Conservation (phyloP, 2,329 filamentous ascomycete species). For the Stemphylium lycopersici region DNA sequence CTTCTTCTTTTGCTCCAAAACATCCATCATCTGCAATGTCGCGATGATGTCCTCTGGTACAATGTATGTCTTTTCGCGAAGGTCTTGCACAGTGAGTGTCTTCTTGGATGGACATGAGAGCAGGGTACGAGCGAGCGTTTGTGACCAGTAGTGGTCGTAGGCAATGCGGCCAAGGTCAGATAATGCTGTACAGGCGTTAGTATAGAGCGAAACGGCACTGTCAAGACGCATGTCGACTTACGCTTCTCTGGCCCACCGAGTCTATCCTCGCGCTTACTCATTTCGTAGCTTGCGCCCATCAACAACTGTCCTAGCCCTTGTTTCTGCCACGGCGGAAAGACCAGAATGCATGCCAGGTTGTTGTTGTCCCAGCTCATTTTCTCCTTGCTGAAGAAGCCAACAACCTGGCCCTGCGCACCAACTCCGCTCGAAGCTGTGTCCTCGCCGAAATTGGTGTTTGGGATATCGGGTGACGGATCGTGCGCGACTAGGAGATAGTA, state of each 20-base stretch:
- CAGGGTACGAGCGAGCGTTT: slow-evolving; percentile 76
- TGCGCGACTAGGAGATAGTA: slow-evolving; percentile 91
- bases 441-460: slow-evolving; percentile 34
- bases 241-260: slow-evolving; percentile 92
- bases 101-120: slow-evolving; percentile 55
- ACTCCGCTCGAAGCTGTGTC: neutral
- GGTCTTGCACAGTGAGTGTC: slow-evolving; percentile 69
- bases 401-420: slow-evolving; percentile 60
- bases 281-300: slow-evolving; percentile 92
- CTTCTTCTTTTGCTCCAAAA: slow-evolving; percentile 63
- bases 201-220: neutral
- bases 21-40: slow-evolving; percentile 79
- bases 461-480: slow-evolving; percentile 51
- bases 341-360: slow-evolving; percentile 92
- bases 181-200: slow-evolving; percentile 60
- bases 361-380: slow-evolving; percentile 99
- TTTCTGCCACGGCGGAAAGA: slow-evolving; percentile 95
- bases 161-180: slow-evolving; percentile 82
- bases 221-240: slow-evolving; percentile 23
- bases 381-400: slow-evolving; percentile 99
- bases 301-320: slow-evolving; percentile 86
- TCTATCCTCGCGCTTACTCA: slow-evolving; percentile 80
- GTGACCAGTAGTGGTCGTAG: slow-evolving; percentile 85
- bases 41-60: slow-evolving; percentile 80
- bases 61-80: slow-evolving; percentile 82